Evolutionary conservation across 768 basidiomycete species (phyloP).

Genomic region (Amanita phalloides): DNA sequence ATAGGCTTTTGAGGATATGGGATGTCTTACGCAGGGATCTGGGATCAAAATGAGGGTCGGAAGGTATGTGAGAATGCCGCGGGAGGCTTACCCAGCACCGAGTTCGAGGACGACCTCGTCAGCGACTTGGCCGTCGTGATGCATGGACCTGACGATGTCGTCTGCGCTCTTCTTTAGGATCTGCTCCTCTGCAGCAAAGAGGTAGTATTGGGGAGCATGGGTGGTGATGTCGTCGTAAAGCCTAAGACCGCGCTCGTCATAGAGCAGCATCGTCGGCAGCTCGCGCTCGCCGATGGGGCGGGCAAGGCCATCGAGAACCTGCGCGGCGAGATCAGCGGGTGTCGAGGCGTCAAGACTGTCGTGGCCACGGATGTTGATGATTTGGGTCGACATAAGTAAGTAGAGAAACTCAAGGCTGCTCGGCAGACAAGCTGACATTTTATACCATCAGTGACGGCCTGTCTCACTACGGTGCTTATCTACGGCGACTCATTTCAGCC

Average conservation of each 20-base stretch:
- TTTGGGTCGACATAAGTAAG: conserved; percentile 30
- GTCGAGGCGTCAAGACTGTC: conserved; percentile 16
- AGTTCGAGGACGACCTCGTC: conserved; percentile 73
- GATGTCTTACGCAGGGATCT: conserved; percentile 88
- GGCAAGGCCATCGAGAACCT: conserved; percentile 46
- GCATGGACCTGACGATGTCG: conserved; percentile 71
- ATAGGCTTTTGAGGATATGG: conserved; percentile 64
- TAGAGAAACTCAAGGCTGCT: not conserved
- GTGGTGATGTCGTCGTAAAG: conserved; percentile 84
- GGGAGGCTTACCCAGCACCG: conserved; percentile 80
- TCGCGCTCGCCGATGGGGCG: conserved; percentile 44
- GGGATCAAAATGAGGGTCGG: conserved; percentile 1
- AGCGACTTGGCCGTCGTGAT: conserved; percentile 24
- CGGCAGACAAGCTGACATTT: not conserved
- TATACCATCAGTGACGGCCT: not conserved
- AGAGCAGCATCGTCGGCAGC: conserved; percentile 77
- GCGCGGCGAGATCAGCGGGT: conserved; percentile 26
- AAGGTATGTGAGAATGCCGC: not conserved
- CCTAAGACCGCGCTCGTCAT: conserved; percentile 77
- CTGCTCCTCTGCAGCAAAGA: conserved; percentile 81
- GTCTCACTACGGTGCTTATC: not conserved
- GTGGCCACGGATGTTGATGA: conserved; percentile 37
- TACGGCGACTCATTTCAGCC: conserved; percentile 36
- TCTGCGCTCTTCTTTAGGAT: conserved; percentile 64
- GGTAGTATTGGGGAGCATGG: conserved; percentile 74